Base-by-base conservation (phyloP, 495 filamentous ascomycete genomes). In the Amorphotheca resinae region DNA sequence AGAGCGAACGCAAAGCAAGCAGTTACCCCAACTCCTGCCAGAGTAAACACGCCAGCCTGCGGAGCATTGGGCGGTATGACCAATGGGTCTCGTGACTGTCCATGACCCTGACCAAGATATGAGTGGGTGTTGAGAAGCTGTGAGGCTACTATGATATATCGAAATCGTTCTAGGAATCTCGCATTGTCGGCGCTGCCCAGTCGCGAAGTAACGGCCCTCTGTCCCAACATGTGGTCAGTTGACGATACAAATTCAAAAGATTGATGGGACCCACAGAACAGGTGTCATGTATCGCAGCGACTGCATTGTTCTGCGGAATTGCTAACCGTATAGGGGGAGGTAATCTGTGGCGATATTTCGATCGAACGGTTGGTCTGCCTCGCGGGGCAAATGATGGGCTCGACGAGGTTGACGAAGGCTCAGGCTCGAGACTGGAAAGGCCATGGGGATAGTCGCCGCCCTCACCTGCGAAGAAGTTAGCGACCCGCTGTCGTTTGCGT, bases 111-210 rank as follows among this genome's bases (percentile, higher is more conserved):
- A 16, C 46, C 48, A 23, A 44, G 20, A 33, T 48, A 53, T 15
- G 73, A 68, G 41, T 79, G 76, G 40, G 85, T 80, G 51, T 72
- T 84, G 40, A 98, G 66, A 16, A 98, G 72, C 55, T 93, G 91
- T 30, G 91, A 98, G 21, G 89, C 87, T 38, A 96, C 80, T 46
- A 98, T 89, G 23, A 87, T 81, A 58, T 96, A 96, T 18, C 91
- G 82, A 43, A 96, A 95, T 52, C 89, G 82, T 66, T 98, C 91
- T 36, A 98, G 71, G 54, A 98, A 98, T 33, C 77, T 73, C 47
- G 80, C 70, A 54, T 91, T 94, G 48, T 94, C 87, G 43, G 77
- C 78, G 50, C 80, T 73, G 28, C 84, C 81, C 48, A 95, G 72
- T 41, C 80, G 76, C 32, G 84, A 81, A 50, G 85, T 88, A 33